Evolutionary conservation across 805 yeast species (phyloP).

Genomic region (Torulaspora quercuum): DNA sequence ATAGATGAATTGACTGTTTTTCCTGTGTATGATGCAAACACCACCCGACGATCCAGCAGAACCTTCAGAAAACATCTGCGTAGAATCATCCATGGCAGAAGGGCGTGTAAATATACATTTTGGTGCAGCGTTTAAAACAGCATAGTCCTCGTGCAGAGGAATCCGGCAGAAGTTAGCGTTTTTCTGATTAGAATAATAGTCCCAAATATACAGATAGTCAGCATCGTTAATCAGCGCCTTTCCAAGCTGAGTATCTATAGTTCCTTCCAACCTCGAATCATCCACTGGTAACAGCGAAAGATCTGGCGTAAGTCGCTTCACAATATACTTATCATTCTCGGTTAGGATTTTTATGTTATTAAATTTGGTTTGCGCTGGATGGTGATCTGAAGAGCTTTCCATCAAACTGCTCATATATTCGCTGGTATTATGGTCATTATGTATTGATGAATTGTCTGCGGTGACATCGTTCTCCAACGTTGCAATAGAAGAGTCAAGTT

Average conservation of each 20-base stretch:
- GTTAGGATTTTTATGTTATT: constrained; percentile 26
- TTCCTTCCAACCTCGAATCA: constrained; percentile 36
- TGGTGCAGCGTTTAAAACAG: constrained; percentile 21
- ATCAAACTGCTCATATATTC: constrained; percentile 11
- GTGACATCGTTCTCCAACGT: constrained; percentile 19
- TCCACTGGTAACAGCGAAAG: constrained; percentile 17
- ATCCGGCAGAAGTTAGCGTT: constrained; percentile 42
- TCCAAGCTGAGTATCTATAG: constrained; percentile 45
- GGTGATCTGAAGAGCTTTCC: constrained; percentile 13
- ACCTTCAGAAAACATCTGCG: constrained; percentile 48
- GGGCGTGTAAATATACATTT: constrained; percentile 33
- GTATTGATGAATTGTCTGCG: constrained; percentile 5
- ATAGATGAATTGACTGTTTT: constrained; percentile 58
- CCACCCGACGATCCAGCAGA: constrained; percentile 52
- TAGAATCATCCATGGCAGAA: constrained; percentile 27
- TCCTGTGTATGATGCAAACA: constrained; percentile 57
- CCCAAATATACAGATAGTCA: constrained; percentile 63
- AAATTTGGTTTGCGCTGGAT: constrained; percentile 10
- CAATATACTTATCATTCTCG: constrained; percentile 33
- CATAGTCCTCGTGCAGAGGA: constrained; percentile 30
- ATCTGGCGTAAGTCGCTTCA: constrained; percentile 24
- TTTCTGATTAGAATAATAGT: constrained; percentile 57
- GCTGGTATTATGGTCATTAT: constrained; percentile 7
- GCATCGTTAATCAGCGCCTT: constrained; percentile 50
- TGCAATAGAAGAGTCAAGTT: constrained; percentile 33